Conservation (phyloP, 2,329 filamentous ascomycete genomes). For the Alternaria gaisen region DNA sequence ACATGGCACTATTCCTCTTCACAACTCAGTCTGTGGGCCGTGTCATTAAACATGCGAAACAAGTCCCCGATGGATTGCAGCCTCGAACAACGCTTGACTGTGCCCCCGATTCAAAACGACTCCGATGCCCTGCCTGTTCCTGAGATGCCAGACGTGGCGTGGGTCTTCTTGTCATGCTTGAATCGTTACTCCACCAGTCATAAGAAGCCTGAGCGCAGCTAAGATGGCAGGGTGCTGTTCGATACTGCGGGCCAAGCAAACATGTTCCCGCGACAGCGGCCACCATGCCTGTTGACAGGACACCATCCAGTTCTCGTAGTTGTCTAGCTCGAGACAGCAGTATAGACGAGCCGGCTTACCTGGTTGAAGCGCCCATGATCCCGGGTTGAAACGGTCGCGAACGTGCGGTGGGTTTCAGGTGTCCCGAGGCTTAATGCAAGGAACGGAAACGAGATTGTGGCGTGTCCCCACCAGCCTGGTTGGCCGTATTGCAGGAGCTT, state of each 20-base stretch:
- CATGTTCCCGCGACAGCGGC: constrained; percentile 35
- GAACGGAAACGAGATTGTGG: constrained; percentile 22
- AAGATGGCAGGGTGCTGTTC: constrained; percentile 26
- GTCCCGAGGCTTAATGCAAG: constrained; percentile 35
- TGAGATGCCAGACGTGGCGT: constrained; percentile 25
- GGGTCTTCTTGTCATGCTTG: constrained; percentile 34
- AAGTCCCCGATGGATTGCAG: constrained; percentile 24
- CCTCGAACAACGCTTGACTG: constrained; percentile 31
- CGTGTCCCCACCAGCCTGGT: constrained; percentile 23
- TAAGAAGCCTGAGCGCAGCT: constrained; percentile 9
- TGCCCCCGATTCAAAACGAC: constrained; percentile 27
- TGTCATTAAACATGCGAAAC: constrained; percentile 52
- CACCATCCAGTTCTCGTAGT: constrained; percentile 18
- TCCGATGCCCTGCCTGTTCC: constrained; percentile 24
- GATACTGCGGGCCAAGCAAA: constrained; percentile 27
- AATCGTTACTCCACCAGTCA: constrained; percentile 42
- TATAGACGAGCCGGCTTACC: constrained; percentile 34
- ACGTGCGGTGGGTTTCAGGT: constrained; percentile 44
- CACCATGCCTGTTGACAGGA: constrained; percentile 28
- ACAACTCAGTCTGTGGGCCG: constrained; percentile 37
- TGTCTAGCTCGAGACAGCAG: constrained; percentile 25
- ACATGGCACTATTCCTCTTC: constrained; percentile 22
- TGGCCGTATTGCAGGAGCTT: constrained; percentile 24
- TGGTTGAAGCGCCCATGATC: constrained; percentile 40
- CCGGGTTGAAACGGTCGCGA: constrained; percentile 47